Conservation (phyloP, 495 filamentous ascomycete genomes). For the Tuber melanosporum region DNA sequence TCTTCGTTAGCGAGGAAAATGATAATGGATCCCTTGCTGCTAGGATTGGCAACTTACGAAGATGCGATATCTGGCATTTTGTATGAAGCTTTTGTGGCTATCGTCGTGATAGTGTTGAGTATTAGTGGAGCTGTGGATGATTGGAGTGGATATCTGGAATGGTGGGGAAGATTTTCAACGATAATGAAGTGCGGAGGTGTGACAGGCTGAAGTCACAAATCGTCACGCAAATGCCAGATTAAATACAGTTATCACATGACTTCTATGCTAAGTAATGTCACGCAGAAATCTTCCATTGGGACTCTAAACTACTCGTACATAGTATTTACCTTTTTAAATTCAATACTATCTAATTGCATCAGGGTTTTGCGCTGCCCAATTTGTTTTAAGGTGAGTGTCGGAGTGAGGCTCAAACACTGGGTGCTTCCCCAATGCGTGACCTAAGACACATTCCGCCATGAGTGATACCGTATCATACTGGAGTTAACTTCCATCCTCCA, state of each 20-base stretch:
- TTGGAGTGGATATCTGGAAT: background rate
- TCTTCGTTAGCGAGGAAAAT: background rate
- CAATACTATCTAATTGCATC: background rate
- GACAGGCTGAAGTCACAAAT: background rate
- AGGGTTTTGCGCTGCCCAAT: background rate
- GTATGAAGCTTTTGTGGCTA: background rate
- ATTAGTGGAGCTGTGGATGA: background rate
- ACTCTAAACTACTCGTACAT: background rate
- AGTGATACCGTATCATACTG: no score
- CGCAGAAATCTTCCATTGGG: background rate
- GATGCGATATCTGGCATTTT: background rate
- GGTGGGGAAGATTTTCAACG: background rate
- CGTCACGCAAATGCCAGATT: background rate
- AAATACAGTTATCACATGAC: background rate
- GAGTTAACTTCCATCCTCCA: conserved; percentile 9
- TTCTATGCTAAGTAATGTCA: background rate
- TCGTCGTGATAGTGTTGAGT: background rate
- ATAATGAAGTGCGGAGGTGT: background rate
- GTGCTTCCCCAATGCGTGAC: background rate
- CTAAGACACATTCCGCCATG: background rate
- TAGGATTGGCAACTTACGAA: background rate
- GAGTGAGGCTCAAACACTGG: background rate
- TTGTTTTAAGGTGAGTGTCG: background rate
- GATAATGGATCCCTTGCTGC: background rate
- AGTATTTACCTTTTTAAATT: background rate